phyloP scores from a whole-genome alignment of 163 green algal species.

The Scenedesmus sp. region DNA sequence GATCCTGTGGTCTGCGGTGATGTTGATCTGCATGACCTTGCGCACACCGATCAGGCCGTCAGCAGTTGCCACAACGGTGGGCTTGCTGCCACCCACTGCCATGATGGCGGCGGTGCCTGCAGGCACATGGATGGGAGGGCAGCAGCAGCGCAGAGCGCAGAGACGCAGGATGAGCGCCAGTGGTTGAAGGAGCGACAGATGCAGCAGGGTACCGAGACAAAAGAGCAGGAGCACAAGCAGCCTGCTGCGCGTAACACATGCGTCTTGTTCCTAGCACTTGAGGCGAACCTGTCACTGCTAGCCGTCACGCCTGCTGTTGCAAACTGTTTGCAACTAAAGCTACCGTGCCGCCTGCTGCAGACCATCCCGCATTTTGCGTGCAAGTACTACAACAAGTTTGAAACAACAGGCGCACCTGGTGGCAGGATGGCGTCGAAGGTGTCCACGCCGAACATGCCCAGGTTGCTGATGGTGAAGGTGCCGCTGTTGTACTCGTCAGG shows the following conservation, averaged over 20 bases:
- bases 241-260: neutral
- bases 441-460: conserved; percentile 99
- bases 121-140: neutral
- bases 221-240: neutral
- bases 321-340: neutral
- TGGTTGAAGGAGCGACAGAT: neutral
- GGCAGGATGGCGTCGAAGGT: conserved; percentile 94
- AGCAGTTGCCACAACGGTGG: conserved; percentile 89
- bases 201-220: neutral
- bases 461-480: conserved; percentile 99
- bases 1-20: conserved; percentile 97
- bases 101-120: conserved; percentile 94
- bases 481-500: conserved; percentile 93
- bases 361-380: no score
- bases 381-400: no score
- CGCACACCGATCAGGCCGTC: conserved; percentile 95
- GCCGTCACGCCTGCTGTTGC: neutral
- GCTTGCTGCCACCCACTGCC: conserved; percentile 91
- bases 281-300: no score
- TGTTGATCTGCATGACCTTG: conserved; percentile 97
- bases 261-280: no score
- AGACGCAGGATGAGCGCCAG: no score
- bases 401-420: conserved; percentile 57
- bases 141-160: neutral
- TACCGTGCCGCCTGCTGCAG: neutral